These are phyloP conservation scores for Epichloe uncinata DNA, from an alignment of 2,329 filamentous ascomycete species.

Conservation along the genomic window DNA sequence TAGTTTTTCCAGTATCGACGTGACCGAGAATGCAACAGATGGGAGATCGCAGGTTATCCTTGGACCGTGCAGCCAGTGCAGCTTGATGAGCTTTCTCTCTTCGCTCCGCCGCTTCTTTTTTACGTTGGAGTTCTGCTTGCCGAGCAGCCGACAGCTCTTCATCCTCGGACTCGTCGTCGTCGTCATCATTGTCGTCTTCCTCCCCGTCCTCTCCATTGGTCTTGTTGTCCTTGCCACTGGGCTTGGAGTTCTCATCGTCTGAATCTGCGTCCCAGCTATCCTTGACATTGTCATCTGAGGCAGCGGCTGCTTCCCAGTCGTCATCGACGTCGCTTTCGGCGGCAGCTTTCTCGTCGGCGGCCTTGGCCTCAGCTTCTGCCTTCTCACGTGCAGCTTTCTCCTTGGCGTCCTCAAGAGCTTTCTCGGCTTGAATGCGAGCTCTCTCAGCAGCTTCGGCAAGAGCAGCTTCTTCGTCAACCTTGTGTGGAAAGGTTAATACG, in stretches of 20 bases:
- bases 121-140: slow-evolving; percentile 60
- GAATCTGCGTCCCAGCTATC: slow-evolving; percentile 90
- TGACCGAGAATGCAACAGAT: slow-evolving; percentile 99
- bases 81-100: slow-evolving; percentile 85
- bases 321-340: slow-evolving; percentile 53
- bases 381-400: slow-evolving; percentile 45
- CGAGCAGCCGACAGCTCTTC: slow-evolving; percentile 64
- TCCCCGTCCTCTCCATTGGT: slow-evolving; percentile 29
- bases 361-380: slow-evolving; percentile 42
- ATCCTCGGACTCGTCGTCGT: slow-evolving; percentile 35
- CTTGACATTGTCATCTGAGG: slow-evolving; percentile 62
- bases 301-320: slow-evolving; percentile 80
- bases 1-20: slow-evolving; percentile 99
- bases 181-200: slow-evolving; percentile 10
- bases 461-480: slow-evolving; percentile 61
- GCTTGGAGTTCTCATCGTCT: slow-evolving; percentile 45
- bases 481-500: slow-evolving; percentile 17
- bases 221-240: slow-evolving; percentile 10
- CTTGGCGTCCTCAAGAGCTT: slow-evolving; percentile 47
- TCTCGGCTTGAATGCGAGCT: slow-evolving; percentile 54
- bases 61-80: slow-evolving; percentile 78
- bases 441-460: slow-evolving; percentile 68
- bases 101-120: slow-evolving; percentile 76
- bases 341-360: slow-evolving; percentile 40
- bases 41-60: slow-evolving; percentile 88